Conservation (phyloP, 2,329 filamentous ascomycete genomes). For the Ophiocordyceps camponoti-saundersi region DNA sequence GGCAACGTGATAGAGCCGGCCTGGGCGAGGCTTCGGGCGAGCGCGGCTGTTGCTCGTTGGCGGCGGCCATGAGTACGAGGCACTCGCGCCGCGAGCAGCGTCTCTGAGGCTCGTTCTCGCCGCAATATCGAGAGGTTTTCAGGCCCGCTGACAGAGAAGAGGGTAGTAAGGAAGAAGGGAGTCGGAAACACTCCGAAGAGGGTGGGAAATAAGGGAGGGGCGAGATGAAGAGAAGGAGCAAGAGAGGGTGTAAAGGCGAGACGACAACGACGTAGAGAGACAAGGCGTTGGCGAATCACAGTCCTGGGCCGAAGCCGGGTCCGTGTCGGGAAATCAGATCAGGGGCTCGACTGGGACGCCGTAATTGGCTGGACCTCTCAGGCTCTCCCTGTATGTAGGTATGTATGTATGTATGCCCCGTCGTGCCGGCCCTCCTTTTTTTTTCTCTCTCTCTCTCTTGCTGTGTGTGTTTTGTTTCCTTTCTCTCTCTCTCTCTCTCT, state of each 20-base stretch:
- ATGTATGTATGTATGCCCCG: no score
- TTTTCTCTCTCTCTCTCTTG: neutral
- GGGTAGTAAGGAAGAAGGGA: no score
- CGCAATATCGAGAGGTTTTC: neutral
- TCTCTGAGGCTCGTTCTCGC: neutral
- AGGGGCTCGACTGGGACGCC: neutral
- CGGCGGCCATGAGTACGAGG: constrained; percentile 13
- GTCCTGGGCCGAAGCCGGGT: neutral
- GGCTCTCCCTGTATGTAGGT: no score
- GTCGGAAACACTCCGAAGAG: no score
- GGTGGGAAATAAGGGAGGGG: no score
- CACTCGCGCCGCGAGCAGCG: neutral
- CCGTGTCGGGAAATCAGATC: neutral
- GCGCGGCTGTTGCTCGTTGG: constrained; percentile 15
- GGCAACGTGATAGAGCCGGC: constrained; percentile 41
- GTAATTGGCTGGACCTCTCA: neutral
- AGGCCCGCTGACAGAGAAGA: no score
- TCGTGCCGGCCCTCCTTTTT: neutral
- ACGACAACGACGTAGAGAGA: neutral
- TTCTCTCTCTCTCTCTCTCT: neutral
- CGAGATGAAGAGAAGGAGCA: neutral
- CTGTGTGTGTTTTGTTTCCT: neutral
- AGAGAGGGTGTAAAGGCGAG: neutral
- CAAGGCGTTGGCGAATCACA: neutral
- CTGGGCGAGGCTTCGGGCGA: constrained; percentile 44